Percentiles rank a stretch among this genome's conserved stretches.
Conservation (phyloP, 257 asterid genomes). For the Perilla frutescens region DNA sequence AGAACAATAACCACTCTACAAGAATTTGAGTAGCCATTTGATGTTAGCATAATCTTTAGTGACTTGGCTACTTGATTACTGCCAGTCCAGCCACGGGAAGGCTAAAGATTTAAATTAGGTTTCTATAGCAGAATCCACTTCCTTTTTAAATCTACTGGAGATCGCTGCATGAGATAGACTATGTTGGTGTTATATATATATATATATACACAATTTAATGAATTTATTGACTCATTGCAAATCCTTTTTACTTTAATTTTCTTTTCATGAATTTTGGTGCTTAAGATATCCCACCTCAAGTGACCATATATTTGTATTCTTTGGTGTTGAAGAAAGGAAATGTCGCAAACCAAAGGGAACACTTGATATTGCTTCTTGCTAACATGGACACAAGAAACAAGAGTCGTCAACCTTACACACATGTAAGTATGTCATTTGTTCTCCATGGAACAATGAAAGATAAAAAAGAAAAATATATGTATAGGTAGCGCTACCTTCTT, state of each 20-base stretch:
- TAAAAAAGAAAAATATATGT: not conserved
- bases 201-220: not conserved
- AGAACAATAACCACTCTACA: not conserved
- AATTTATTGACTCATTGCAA: conserved; percentile 12
- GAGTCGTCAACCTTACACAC: conserved; percentile 56
- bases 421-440: conserved; percentile 48
- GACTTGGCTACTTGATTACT: conserved; percentile 17
- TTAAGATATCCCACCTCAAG: conserved; percentile 29
- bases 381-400: conserved; percentile 82
- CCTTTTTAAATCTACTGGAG: not conserved
- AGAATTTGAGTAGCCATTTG: conserved; percentile 22
- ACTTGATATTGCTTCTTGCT: conserved; percentile 92
- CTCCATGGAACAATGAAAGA: conserved; percentile 29
- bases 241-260: not conserved
- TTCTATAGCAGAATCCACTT: not conserved
- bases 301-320: conserved; percentile 40
- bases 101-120: conserved; percentile 9
- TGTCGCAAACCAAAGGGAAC: conserved; percentile 97
- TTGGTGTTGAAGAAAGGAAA: conserved; percentile 86
- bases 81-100: conserved; percentile 14
- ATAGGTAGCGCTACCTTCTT: not conserved
- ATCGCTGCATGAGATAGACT: not conserved
- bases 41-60: conserved; percentile 3
- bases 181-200: too few relatives aligned
- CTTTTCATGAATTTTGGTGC: conserved; percentile 1